Conservation (phyloP, 148 eudicot species). For the Rhododendron ferrugineum region DNA sequence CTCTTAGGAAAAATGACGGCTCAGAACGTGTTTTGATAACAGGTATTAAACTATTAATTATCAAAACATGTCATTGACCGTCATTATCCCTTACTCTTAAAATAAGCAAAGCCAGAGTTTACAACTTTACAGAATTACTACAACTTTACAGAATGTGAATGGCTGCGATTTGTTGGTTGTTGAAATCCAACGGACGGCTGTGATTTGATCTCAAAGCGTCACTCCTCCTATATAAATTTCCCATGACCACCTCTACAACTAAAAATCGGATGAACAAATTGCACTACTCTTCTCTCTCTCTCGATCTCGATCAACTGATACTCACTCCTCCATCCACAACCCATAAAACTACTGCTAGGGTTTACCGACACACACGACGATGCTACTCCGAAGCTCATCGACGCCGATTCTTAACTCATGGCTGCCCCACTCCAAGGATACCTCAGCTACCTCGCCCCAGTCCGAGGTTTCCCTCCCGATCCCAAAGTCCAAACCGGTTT, state of each 20-base stretch:
- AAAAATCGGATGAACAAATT: not conserved
- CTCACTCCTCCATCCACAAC: not conserved
- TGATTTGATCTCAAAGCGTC: not conserved
- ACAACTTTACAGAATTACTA: too few relatives aligned
- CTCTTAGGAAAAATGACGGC: too few relatives aligned
- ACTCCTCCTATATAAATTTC: not conserved
- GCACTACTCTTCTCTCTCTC: not conserved
- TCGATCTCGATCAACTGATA: not conserved
- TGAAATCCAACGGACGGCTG: conserved; percentile 1
- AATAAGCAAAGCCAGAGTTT: too few relatives aligned
- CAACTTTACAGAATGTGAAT: too few relatives aligned
- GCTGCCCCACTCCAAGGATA: conserved; percentile 15
- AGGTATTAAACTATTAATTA: too few relatives aligned
- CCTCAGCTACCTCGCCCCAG: conserved; percentile 10
- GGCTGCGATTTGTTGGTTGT: too few relatives aligned
- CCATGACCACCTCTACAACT: not conserved
- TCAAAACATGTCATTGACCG: too few relatives aligned
- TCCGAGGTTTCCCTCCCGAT: not conserved
- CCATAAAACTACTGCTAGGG: not conserved
- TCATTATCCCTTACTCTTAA: too few relatives aligned
- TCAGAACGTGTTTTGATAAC: too few relatives aligned
- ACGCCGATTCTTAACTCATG: conserved; percentile 41
- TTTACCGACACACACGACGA: not conserved
- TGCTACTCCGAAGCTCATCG: conserved; percentile 53
- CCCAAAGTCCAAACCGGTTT: conserved; percentile 3